Percentiles rank a stretch among this genome's conserved stretches.
phyloP scores from a whole-genome alignment of 2,329 filamentous ascomycete species.

The Fusarium concolor region DNA sequence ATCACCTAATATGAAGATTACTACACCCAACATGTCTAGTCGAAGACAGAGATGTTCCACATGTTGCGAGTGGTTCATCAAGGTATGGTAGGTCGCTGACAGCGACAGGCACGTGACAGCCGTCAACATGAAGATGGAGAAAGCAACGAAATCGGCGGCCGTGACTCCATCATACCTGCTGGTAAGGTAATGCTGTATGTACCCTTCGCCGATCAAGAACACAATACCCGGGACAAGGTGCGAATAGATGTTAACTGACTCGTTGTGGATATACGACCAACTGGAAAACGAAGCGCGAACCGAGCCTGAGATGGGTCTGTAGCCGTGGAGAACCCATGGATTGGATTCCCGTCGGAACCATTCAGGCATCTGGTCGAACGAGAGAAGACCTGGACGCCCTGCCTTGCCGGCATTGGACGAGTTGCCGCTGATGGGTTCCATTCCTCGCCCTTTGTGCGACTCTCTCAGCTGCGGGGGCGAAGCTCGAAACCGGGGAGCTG shows the following conservation, averaged over 20 bases:
- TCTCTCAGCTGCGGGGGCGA: background rate
- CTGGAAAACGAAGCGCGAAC: background rate
- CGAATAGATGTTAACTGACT: slow-evolving; percentile 1
- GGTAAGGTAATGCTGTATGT: background rate
- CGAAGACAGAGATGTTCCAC: background rate
- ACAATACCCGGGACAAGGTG: background rate
- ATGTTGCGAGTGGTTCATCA: background rate
- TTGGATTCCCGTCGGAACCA: background rate
- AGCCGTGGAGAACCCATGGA: background rate
- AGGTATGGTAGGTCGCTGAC: background rate
- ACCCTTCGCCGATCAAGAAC: background rate
- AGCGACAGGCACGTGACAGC: background rate
- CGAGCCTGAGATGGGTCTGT: background rate
- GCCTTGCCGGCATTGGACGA: background rate
- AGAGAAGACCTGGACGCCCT: background rate
- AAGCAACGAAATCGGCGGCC: background rate
- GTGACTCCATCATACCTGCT: background rate
- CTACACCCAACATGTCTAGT: background rate
- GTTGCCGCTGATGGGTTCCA: background rate
- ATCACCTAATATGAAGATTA: background rate
- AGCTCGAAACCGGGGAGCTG: background rate
- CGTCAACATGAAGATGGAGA: background rate
- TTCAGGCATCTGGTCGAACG: background rate
- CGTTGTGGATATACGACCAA: background rate
- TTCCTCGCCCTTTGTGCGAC: background rate